These are phyloP conservation scores for Nephelium lappaceum DNA, from an alignment of 345 rosid genomes.

Conservation along the genomic window DNA sequence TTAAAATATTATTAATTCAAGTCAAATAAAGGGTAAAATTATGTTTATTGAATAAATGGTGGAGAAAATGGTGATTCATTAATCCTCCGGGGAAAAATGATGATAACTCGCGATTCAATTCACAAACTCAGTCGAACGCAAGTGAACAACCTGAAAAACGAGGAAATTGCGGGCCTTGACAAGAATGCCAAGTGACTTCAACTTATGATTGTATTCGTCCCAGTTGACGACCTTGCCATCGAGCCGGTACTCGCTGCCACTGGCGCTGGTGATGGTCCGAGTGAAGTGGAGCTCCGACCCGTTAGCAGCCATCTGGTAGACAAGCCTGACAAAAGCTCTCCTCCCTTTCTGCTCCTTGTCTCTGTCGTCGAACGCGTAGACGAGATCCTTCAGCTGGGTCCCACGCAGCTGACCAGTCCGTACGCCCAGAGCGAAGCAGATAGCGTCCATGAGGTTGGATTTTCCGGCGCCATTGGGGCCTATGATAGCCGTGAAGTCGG, in stretches of 20 bases:
- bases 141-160: slow-evolving; percentile 86
- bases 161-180: slow-evolving; percentile 97
- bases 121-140: no score
- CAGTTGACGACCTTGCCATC: slow-evolving; percentile 75
- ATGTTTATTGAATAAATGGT: background rate
- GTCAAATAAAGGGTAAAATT: no score
- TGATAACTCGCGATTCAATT: background rate
- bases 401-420: slow-evolving; percentile 99
- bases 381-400: slow-evolving; percentile 89
- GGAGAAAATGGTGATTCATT: background rate
- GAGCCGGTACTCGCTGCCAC: slow-evolving; percentile 90
- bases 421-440: slow-evolving; percentile 96
- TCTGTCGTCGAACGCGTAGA: slow-evolving; percentile 86
- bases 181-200: slow-evolving; percentile 83
- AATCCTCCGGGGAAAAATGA: background rate
- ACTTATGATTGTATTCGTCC: slow-evolving; percentile 82
- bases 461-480: slow-evolving; percentile 99
- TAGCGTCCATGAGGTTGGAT: slow-evolving; percentile 98
- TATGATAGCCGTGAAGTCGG: no score
- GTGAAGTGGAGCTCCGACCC: slow-evolving; percentile 83
- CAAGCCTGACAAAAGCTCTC: slow-evolving; percentile 77
- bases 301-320: slow-evolving; percentile 55
- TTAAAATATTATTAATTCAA: no score
- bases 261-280: slow-evolving; percentile 66
- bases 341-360: slow-evolving; percentile 93